Evolutionary conservation across 179 eudicot species (phyloP).

Genomic region (Silene noctiflora): DNA sequence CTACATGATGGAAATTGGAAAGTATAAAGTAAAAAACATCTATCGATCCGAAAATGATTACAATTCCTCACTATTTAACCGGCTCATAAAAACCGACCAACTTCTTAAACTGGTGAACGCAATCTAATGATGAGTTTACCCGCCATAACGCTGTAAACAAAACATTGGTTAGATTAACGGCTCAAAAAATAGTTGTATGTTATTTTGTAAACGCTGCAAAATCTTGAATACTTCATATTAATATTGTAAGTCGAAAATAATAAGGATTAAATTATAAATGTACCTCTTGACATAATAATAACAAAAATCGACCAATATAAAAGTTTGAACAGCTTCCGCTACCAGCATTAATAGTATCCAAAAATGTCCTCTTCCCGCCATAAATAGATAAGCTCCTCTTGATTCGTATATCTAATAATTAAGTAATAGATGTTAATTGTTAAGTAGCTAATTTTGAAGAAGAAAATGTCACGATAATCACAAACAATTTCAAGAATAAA

Average conservation of each 20-base stretch:
- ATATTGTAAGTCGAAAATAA: background rate
- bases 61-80: background rate
- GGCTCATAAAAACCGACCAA: background rate
- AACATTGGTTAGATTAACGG: too few relatives aligned
- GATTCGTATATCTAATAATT: conserved; percentile 53
- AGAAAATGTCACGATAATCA: too few relatives aligned
- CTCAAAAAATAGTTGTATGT: too few relatives aligned
- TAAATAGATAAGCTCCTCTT: conserved; percentile 40
- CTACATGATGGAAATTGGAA: background rate
- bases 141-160: conserved; percentile 46
- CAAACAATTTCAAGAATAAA: too few relatives aligned
- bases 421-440: background rate
- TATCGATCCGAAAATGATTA: background rate
- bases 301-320: conserved; percentile 81
- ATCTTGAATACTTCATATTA: too few relatives aligned
- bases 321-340: conserved; percentile 69
- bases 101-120: conserved; percentile 41
- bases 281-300: conserved; percentile 85
- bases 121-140: conserved; percentile 53
- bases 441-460: too few relatives aligned
- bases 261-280: background rate
- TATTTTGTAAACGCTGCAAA: too few relatives aligned
- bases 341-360: conserved; percentile 54
- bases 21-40: background rate
- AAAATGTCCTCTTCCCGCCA: conserved; percentile 55